Base-by-base conservation (phyloP, 164 flowering plant genomes). In the Umbilicus rupestris region DNA sequence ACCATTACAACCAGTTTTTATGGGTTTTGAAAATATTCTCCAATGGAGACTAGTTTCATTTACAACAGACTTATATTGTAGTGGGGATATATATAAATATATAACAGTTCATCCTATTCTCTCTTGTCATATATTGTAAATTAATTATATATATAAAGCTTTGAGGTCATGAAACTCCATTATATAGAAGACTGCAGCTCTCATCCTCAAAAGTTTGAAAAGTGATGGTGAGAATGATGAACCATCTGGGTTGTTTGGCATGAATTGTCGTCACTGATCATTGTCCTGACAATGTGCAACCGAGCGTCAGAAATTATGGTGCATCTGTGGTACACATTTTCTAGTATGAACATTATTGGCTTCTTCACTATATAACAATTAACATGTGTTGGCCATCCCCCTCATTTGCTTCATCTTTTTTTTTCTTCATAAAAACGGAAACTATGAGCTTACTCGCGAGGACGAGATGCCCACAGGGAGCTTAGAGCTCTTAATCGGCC, bases 381-480 rank as follows among this genome's bases (percentile, higher is more conserved):
- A n/a, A n/a, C n/a, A n/a, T n/a, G n/a, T n/a, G n/a, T n/a, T n/a
- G n/a, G n/a, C n/a, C n/a, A n/a, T n/a, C n/a, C n/a, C n/a, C n/a
- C n/a, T n/a, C n/a, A n/a, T n/a, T n/a, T n/a, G n/a, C n/a, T n/a
- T n/a, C n/a, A n/a, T n/a, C n/a, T n/a, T n/a, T n/a, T n/a, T n/a
- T n/a, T n/a, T n/a, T n/a, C n/a, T n/a, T n/a, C n/a, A n/a, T n/a
- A n/a, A n/a, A 8, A 41, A 11, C 11, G 3, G 44, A 26, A 28
- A 3, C 60, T 24, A 29, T 3, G 17, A 55, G 29, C 89, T 84
- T 85, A 89, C 97, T 90, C 97, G 75, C 92, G 78, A 0, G 99
- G 97, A 39, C 97, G 89, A 65, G 96, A 85, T 0, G 85, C 83
- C 99, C 99, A 95, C 0, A 92, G 82, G 57, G 97, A 90, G 67